phyloP scores from a whole-genome alignment of 2,329 filamentous ascomycete species.

The Colletotrichum sp. region DNA sequence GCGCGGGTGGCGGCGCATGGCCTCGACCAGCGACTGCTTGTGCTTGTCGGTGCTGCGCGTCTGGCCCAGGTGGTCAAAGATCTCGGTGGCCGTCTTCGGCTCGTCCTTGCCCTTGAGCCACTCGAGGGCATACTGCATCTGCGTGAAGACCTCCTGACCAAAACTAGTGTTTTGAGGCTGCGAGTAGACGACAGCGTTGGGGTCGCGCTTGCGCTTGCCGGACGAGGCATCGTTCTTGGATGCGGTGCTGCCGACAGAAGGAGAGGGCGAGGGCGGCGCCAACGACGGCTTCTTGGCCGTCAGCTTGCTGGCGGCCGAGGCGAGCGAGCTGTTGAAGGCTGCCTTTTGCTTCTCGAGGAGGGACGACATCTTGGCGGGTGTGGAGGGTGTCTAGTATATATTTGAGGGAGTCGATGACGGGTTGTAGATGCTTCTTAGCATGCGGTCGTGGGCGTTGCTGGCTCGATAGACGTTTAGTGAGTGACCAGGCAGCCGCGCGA shows the following conservation, averaged over 20 bases:
- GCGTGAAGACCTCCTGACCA: conserved; percentile 82
- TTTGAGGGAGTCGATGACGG: not conserved
- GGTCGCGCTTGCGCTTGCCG: conserved; percentile 65
- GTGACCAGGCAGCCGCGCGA: not conserved
- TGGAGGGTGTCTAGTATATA: not conserved
- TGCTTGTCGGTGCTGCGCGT: conserved; percentile 64
- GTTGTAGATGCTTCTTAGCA: not conserved
- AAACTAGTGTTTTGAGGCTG: conserved; percentile 79
- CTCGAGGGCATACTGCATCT: conserved; percentile 86
- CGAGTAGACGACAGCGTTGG: conserved; percentile 67
- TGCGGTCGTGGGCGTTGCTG: not conserved
- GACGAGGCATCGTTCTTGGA: conserved; percentile 62
- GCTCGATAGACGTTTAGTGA: not conserved
- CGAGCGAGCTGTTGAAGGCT: conserved; percentile 64
- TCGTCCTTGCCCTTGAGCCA: conserved; percentile 76
- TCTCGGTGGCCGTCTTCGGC: conserved; percentile 73
- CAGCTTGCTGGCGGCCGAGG: conserved; percentile 69
- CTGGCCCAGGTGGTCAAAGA: conserved; percentile 81
- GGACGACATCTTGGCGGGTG: conserved; percentile 53
- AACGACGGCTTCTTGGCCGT: conserved; percentile 51
- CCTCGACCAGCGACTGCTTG: conserved; percentile 68
- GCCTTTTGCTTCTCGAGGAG: conserved; percentile 71
- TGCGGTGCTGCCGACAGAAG: conserved; percentile 57
- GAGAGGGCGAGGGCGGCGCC: conserved; percentile 67
- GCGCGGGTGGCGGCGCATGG: conserved; percentile 68